Conservation (phyloP, 176 grass and related monocot genomes). For the Hordeum vulgare region DNA sequence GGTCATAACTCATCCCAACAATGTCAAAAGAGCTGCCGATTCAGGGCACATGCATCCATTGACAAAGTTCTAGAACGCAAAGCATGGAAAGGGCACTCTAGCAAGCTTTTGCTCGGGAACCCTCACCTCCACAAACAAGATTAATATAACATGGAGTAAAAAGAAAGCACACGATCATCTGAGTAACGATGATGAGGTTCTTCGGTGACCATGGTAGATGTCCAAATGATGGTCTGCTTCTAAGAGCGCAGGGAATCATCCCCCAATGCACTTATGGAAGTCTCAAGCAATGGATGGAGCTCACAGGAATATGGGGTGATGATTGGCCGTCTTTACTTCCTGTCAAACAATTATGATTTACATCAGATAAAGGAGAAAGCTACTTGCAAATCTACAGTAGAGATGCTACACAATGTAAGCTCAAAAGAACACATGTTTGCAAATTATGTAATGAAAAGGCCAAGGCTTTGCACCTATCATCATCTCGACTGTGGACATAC, state of each 20-base stretch:
- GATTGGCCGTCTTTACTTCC: constrained; percentile 28
- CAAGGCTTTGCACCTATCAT: background rate
- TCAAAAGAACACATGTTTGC: background rate
- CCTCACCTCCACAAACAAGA: constrained; percentile 27
- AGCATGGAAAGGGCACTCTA: constrained; percentile 23
- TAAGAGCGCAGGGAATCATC: constrained; percentile 8
- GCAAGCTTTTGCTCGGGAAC: constrained; percentile 17
- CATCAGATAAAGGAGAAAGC: constrained; percentile 13
- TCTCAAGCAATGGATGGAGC: constrained; percentile 17
- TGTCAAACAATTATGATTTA: constrained; percentile 23
- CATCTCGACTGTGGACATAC: background rate
- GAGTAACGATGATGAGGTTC: constrained; percentile 7
- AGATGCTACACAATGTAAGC: background rate
- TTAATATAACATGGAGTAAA: constrained; percentile 27
- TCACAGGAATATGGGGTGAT: constrained; percentile 1
- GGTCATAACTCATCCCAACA: constrained; percentile 18
- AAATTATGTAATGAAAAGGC: background rate
- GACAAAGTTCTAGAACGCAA: constrained; percentile 15
- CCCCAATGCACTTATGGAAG: background rate
- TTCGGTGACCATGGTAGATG: constrained; percentile 5
- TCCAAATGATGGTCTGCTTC: constrained; percentile 22
- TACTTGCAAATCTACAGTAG: background rate
- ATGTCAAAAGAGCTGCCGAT: background rate
- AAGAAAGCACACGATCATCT: constrained; percentile 20
- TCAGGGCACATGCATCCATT: constrained; percentile 18